A percentile compares a stretch with the other conserved stretches of the same genome.
Evolutionary conservation across 2,329 filamentous ascomycete species (phyloP).

Genomic region (Paecilomyces dactylethromorphus): DNA sequence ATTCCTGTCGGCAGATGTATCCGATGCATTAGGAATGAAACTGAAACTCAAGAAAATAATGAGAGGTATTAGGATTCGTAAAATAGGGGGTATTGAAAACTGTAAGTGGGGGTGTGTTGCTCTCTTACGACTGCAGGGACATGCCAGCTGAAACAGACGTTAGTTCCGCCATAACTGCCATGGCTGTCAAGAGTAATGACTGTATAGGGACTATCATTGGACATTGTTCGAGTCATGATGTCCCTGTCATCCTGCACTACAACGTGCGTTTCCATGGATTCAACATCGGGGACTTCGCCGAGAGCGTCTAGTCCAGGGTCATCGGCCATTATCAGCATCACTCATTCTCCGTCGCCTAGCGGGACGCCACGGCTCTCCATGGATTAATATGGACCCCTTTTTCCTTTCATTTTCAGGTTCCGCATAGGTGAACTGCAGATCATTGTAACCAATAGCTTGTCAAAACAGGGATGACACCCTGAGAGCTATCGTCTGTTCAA

Average conservation of each 20-base stretch:
- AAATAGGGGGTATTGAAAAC: not conserved
- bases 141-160: not conserved
- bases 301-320: not conserved
- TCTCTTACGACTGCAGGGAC: not conserved
- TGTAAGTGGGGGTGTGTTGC: not conserved
- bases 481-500: not conserved
- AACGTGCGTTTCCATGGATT: not conserved
- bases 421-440: not conserved
- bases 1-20: not conserved
- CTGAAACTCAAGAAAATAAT: not conserved
- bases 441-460: not conserved
- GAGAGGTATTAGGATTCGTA: not conserved
- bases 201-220: not conserved
- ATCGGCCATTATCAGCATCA: not conserved
- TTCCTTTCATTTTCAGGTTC: not conserved
- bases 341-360: not conserved
- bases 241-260: not conserved
- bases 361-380: not conserved
- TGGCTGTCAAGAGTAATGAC: not conserved
- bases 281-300: not conserved
- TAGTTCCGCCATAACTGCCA: not conserved
- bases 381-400: not conserved
- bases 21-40: not conserved
- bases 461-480: not conserved
- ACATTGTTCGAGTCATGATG: not conserved